These are phyloP conservation scores for Trichocladium antarcticum DNA, from an alignment of 495 filamentous ascomycete species.

Conservation along the genomic window DNA sequence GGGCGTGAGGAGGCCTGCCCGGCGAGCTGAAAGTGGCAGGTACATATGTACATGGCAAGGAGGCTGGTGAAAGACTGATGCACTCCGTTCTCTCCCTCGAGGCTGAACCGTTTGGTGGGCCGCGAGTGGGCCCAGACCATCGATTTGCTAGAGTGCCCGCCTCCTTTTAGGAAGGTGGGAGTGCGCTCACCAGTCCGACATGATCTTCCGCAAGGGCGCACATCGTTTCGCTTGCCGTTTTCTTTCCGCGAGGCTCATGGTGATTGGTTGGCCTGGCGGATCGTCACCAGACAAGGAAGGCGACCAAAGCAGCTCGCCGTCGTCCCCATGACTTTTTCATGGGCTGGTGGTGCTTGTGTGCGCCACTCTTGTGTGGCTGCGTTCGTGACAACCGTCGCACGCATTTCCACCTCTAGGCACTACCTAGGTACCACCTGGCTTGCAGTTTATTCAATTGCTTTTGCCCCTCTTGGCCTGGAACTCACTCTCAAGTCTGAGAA, in stretches of 20 bases:
- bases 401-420: too few relatives aligned
- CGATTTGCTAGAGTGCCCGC: conserved; percentile 3
- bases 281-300: conserved; percentile 13
- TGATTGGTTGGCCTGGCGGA: conserved; percentile 5
- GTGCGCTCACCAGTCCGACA: not conserved
- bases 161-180: conserved; percentile 16
- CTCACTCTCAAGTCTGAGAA: too few relatives aligned
- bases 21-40: conserved; percentile 13
- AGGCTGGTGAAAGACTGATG: not conserved
- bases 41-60: not conserved
- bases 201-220: conserved; percentile 5
- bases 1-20: not conserved
- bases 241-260: not conserved
- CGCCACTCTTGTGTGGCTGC: too few relatives aligned
- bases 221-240: not conserved
- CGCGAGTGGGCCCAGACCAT: conserved; percentile 5
- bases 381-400: too few relatives aligned
- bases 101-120: conserved; percentile 8
- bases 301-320: not conserved
- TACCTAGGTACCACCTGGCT: too few relatives aligned
- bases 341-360: too few relatives aligned
- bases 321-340: not conserved
- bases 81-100: conserved; percentile 2
- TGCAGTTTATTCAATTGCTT: too few relatives aligned
- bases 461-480: too few relatives aligned